Percentiles rank a stretch among this genome's conserved stretches.
Conservation (phyloP, 176 grass and related monocot species). For the Chrysopogon serrulatus region DNA sequence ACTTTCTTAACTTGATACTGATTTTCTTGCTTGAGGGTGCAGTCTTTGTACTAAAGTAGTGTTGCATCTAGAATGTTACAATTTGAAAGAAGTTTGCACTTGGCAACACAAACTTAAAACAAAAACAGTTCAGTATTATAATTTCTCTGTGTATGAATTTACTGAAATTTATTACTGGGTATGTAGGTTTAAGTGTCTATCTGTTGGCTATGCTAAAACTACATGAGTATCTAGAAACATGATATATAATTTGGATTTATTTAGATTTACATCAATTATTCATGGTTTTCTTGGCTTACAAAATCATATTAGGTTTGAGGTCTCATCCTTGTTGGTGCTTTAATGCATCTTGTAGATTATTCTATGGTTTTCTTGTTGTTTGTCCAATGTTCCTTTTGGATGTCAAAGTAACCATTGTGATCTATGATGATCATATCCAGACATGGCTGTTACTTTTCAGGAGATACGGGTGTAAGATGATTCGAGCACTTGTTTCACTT, state of each 20-base stretch:
- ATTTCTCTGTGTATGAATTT: neutral
- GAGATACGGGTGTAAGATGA: slow-evolving; percentile 92
- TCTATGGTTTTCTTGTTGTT: neutral
- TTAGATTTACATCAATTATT: neutral
- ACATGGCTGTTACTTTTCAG: slow-evolving; percentile 33
- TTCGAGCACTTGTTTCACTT: slow-evolving; percentile 81
- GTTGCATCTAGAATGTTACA: neutral
- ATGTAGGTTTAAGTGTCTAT: neutral
- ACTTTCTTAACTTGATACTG: neutral
- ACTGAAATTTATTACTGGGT: neutral
- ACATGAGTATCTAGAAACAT: neutral
- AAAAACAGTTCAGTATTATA: slow-evolving; percentile 1
- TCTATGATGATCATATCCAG: neutral
- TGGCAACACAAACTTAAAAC: too few species aligned
- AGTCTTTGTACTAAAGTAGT: neutral
- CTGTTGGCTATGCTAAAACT: neutral
- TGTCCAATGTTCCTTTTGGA: neutral
- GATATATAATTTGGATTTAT: neutral
- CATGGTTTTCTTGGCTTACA: neutral
- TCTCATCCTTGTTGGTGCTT: neutral
- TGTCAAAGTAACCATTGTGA: neutral
- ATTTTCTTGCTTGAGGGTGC: neutral
- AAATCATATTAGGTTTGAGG: neutral
- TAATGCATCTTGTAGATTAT: neutral
- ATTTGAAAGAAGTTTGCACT: too few species aligned